Base-by-base conservation (phyloP, 192 early-diverging fungal species). In the Linnemannia hyalina region DNA sequence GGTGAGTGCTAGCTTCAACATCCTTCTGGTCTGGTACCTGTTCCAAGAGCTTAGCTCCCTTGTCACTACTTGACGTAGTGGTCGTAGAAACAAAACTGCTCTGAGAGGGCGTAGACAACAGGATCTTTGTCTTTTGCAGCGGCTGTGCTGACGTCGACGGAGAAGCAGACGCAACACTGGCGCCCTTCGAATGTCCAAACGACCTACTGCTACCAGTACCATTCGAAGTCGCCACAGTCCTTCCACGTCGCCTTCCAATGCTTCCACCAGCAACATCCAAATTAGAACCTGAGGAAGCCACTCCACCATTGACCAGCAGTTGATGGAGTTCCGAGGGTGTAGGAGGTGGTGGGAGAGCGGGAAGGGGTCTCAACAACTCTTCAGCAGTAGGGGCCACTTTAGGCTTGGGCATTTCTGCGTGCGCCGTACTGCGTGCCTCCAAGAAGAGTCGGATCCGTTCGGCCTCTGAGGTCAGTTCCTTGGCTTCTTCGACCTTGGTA, bases 401-500 rank as follows among this genome's bases (percentile, higher is more conserved):
- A 35, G 73, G 74, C 47, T 86, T 86, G 4, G 84, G 84, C 26
- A 86, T 38, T 46, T 86, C 84, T 73, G 84, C 78, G 40, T 86
- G 84, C 3, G 84, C 84, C 13, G 84, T 75, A 23, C 75, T 77
- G 5, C 84, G 74, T 70, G 74, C 75, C 63, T 86, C 79, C 42
- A 86, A 23, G 65, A 86, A 86, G 47, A 70, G 75, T 22, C 80
- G 78, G 46, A 86, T 81, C 52, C 73, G 70, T 42, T 86, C 84
- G 0, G 84, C 84, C 26, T 86, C 84, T 0, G 75, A 68, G 0
- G 77, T 79, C 18, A 77, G 74, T 26, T 86, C 84, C 23, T 77
- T 77, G 54, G 84, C 78, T 35, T 78, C 84, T 60, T 86, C 84
- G 9, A 86, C 84, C 76, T 86, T 86, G 70, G 38, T 74, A 42